These are phyloP conservation scores for Seiridium unicorne DNA, from an alignment of 2,329 filamentous ascomycete genomes.

Conservation along the genomic window DNA sequence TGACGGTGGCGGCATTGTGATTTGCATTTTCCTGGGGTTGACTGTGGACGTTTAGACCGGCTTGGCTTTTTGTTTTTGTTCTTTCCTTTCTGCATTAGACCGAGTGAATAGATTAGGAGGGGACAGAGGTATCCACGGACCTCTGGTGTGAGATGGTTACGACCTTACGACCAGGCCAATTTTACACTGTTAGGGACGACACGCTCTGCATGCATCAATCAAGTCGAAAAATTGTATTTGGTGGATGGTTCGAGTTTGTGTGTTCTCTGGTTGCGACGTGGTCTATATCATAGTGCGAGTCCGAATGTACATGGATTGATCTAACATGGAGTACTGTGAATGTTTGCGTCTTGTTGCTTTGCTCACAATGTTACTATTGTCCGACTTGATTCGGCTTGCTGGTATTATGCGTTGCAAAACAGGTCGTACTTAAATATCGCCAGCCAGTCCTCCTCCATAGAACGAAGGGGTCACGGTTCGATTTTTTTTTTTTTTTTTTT, in stretches of 20 bases:
- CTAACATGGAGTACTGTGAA: no score
- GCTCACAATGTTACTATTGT: no score
- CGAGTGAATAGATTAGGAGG: constrained; percentile 29
- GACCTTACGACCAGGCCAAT: constrained; percentile 13
- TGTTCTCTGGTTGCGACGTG: neutral
- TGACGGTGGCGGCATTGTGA: constrained; percentile 28
- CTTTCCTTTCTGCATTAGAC: constrained; percentile 25
- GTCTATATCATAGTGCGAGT: neutral
- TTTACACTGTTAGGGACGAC: no score
- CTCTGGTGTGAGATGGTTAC: constrained; percentile 22
- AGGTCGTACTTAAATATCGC: no score
- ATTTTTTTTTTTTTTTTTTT: no score
- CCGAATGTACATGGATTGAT: no score
- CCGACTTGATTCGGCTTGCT: no score
- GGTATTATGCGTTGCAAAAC: no score
- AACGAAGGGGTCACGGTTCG: no score
- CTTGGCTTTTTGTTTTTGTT: neutral
- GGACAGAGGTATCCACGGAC: constrained; percentile 15
- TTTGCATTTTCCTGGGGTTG: constrained; percentile 33
- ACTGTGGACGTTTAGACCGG: constrained; percentile 29
- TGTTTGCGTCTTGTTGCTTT: no score
- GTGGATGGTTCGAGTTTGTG: neutral
- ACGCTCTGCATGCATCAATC: no score
- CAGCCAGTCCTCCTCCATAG: no score
- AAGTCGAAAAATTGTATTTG: neutral